Percentiles rank a stretch among this genome's conserved stretches.
These are phyloP conservation scores for Dipodascopsis tothii DNA, from an alignment of 805 yeast genomes.

Conservation along the genomic window DNA sequence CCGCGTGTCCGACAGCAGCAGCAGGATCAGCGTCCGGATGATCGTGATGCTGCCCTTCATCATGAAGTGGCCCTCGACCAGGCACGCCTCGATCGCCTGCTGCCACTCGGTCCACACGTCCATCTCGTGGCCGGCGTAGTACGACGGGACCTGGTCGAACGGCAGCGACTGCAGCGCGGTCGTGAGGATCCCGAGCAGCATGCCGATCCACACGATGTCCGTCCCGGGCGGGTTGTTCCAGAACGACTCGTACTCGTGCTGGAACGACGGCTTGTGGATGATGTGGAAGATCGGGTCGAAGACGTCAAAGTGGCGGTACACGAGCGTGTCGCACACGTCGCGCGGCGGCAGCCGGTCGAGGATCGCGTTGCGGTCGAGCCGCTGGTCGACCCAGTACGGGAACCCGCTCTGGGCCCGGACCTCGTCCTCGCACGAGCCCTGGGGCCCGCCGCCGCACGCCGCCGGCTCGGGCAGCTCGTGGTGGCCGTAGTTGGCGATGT, in stretches of 20 bases:
- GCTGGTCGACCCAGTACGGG: constrained; percentile 14
- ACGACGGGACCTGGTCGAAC: constrained; percentile 21
- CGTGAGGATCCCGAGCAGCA: constrained; percentile 27
- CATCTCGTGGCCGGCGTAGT: constrained; percentile 16
- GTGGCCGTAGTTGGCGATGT: background rate
- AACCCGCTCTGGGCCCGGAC: constrained; percentile 1
- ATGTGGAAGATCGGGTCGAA: constrained; percentile 28
- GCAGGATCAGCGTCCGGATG: constrained; percentile 27
- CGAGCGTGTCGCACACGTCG: constrained; percentile 23
- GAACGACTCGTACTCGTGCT: constrained; percentile 25
- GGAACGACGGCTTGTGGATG: constrained; percentile 29
- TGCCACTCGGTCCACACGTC: constrained; percentile 27
- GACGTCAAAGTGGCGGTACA: constrained; percentile 27
- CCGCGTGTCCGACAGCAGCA: constrained; percentile 28
- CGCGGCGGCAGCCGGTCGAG: constrained; percentile 26
- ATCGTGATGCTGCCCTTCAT: constrained; percentile 29
- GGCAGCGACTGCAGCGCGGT: constrained; percentile 27
- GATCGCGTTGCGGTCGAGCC: constrained; percentile 20
- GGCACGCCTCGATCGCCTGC: constrained; percentile 28
- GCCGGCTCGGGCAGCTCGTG: background rate
- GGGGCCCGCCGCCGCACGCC: background rate
- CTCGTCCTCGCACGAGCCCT: background rate
- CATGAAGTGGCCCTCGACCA: constrained; percentile 28
- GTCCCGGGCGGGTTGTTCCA: constrained; percentile 27
- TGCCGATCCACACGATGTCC: constrained; percentile 29